Evolutionary conservation across 306 rosid genomes (phyloP), one percentile per base, ranked within the genome.

Genomic region (Oemleria cerasiformis): DNA sequence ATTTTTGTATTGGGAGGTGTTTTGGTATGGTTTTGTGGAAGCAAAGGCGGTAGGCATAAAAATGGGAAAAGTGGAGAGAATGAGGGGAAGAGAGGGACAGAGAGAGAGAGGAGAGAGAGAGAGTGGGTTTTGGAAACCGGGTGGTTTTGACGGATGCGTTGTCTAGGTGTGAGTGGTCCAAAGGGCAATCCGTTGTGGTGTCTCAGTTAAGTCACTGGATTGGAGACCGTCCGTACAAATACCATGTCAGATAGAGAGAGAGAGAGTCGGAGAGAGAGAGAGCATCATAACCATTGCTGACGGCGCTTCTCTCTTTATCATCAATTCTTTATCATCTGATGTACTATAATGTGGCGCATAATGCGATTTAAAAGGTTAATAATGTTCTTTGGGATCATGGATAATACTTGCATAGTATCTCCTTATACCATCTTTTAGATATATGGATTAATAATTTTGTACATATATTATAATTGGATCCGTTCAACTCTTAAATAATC

Each of bases 1-100:
- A 77, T 75, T 75, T 84, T 84, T 49, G 94, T 77, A 73, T 55
- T 25, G 58, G 64, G 62, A 57, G 58, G 77, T 67, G 65, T 45
- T 65, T 51, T 50, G 34, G 65, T 51, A 59, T 42, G 14, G 66
- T 57, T 60, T 63, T 30, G 36, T 41, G 75, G 73, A 30, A 63
- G 62, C 63, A 40, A 66, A 61, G 63, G 58, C 45, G 21, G 23
- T 61, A n/a, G 3, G 65, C 68, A 50, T 63, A 54, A 55, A 60
- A 42, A 68, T 13, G 62, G 68, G 56, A 20, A 68, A 54, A 5
- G 36, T 30, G 36, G 36, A 30, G 36, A 30, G 36, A 3, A 30
- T 2, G 36, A 30, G 36, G 36, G 36, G 36, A 19, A 58, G 21
- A 6, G 50, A 40, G 17, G 4, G 51, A 19, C 6, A 20, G 3